These are phyloP conservation scores for Tolypocladium sp. DNA, from an alignment of 2,329 filamentous ascomycete species.

Conservation along the genomic window DNA sequence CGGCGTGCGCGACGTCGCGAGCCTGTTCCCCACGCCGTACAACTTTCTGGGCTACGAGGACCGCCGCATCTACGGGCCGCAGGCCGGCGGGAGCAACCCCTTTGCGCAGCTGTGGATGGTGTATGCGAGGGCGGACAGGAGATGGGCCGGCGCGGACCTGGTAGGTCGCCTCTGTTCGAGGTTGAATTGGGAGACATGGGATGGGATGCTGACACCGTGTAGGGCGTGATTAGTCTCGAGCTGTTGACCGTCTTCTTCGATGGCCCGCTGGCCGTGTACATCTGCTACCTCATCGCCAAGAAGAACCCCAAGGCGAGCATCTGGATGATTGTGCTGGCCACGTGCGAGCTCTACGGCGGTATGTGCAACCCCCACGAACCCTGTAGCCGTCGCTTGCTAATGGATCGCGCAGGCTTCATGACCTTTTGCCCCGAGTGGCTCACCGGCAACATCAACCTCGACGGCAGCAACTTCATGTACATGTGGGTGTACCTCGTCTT, in stretches of 20 bases:
- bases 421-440: constrained; percentile 65
- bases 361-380: constrained; percentile 9
- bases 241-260: constrained; percentile 55
- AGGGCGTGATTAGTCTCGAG: constrained; percentile 55
- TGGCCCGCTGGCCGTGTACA: constrained; percentile 48
- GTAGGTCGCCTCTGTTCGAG: constrained; percentile 20
- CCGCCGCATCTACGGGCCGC: constrained; percentile 43
- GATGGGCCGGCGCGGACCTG: constrained; percentile 56
- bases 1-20: constrained; percentile 17
- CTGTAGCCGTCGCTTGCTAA: neutral
- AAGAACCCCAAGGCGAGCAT: constrained; percentile 46
- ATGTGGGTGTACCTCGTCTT: constrained; percentile 59
- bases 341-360: constrained; percentile 58
- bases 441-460: constrained; percentile 50
- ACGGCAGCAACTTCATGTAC: constrained; percentile 60
- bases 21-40: constrained; percentile 36
- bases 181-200: neutral
- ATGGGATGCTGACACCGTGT: constrained; percentile 1
- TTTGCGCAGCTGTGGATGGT: constrained; percentile 60
- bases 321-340: constrained; percentile 56
- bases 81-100: constrained; percentile 43
- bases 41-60: constrained; percentile 42
- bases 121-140: constrained; percentile 53
- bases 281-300: constrained; percentile 51
- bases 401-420: constrained; percentile 47